Conservation (phyloP, 768 basidiomycete species). For the Mycena haematopus region DNA sequence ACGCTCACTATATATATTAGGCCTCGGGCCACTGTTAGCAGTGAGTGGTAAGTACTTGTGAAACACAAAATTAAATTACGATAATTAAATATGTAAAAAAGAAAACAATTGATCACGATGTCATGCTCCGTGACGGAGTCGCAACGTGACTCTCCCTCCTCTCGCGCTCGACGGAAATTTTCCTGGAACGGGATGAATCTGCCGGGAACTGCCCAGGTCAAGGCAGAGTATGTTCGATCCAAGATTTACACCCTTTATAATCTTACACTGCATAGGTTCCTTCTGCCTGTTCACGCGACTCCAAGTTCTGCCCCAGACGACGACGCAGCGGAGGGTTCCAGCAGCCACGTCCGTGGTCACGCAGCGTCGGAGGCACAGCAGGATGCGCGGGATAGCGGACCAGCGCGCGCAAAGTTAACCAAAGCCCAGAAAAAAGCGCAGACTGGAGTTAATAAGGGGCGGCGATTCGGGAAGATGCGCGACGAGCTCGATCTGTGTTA, state of each 20-base stretch:
- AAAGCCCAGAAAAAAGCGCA: slow-evolving; percentile 77
- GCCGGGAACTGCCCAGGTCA: slow-evolving; percentile 60
- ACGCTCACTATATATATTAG: no score
- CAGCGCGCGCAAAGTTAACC: slow-evolving; percentile 46
- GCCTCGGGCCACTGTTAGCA: no score
- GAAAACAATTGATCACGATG: no score
- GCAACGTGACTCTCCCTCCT: no score
- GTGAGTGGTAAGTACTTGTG: no score
- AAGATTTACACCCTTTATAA: background rate
- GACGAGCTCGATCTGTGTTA: slow-evolving; percentile 54
- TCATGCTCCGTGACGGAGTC: no score
- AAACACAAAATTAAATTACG: no score
- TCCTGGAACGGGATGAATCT: slow-evolving; percentile 25
- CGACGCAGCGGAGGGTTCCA: slow-evolving; percentile 69
- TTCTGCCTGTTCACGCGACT: slow-evolving; percentile 39
- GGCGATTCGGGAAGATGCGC: no score
- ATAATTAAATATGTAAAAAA: no score
- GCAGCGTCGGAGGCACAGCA: slow-evolving; percentile 32
- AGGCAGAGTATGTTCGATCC: slow-evolving; percentile 51
- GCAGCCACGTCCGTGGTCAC: slow-evolving; percentile 41
- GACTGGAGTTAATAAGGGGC: slow-evolving; percentile 82
- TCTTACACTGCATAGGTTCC: slow-evolving; percentile 41
- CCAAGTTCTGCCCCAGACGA: slow-evolving; percentile 49
- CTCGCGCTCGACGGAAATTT: no score
- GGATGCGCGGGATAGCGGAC: slow-evolving; percentile 33